These are phyloP conservation scores for Chaetomium strumarium DNA, from an alignment of 2,329 filamentous ascomycete genomes.

Conservation along the genomic window DNA sequence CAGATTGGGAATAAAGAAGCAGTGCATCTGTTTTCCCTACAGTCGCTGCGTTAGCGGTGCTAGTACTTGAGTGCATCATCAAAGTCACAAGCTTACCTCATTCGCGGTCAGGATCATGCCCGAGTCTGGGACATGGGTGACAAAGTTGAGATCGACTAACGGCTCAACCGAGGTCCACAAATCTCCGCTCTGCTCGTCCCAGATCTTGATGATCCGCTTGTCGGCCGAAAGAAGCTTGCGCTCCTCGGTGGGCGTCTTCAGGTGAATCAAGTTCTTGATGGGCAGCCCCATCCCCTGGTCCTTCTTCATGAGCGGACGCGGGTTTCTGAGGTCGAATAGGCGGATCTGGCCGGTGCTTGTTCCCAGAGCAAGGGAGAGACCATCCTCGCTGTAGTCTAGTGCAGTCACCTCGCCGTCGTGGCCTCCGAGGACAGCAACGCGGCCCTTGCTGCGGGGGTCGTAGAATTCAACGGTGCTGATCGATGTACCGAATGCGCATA, in stretches of 20 bases:
- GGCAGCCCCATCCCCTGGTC: constrained; percentile 94
- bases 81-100: constrained; percentile 41
- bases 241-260: constrained; percentile 66
- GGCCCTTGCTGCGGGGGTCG: constrained; percentile 78
- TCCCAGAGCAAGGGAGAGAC: constrained; percentile 78
- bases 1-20: constrained; percentile 81
- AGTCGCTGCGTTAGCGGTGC: neutral
- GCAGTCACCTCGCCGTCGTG: constrained; percentile 75
- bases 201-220: constrained; percentile 95
- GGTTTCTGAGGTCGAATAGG: constrained; percentile 86
- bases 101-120: constrained; percentile 97
- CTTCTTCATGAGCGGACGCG: constrained; percentile 78
- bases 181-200: constrained; percentile 74
- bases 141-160: constrained; percentile 87
- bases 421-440: constrained; percentile 69
- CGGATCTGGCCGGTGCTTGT: constrained; percentile 84
- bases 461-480: constrained; percentile 96
- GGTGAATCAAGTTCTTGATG: constrained; percentile 74
- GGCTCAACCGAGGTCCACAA: constrained; percentile 97
- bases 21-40: constrained; percentile 59
- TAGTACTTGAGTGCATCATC: neutral
- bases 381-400: constrained; percentile 76
- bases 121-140: constrained; percentile 85
- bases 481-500: constrained; percentile 89
- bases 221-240: constrained; percentile 89